These are phyloP conservation scores for Hypoxylon sp. DNA, from an alignment of 2,329 filamentous ascomycete species.

Conservation along the genomic window DNA sequence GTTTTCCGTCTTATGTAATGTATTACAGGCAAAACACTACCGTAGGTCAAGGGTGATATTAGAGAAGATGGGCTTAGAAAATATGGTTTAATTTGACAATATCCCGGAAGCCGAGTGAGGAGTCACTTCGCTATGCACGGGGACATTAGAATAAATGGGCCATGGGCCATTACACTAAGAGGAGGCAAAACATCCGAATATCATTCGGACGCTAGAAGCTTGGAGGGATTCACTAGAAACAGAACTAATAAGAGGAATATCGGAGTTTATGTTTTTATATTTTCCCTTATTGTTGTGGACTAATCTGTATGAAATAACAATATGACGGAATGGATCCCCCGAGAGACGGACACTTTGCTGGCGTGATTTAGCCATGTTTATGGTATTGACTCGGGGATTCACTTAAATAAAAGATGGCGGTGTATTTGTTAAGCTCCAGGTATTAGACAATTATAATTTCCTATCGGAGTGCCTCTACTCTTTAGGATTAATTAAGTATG, in stretches of 20 bases:
- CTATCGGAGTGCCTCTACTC: background rate
- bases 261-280: background rate
- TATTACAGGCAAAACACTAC: conserved; percentile 58
- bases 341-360: background rate
- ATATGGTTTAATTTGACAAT: background rate
- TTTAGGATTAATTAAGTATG: background rate
- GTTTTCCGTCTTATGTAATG: conserved; percentile 64
- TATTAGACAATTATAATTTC: background rate
- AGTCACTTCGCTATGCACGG: background rate
- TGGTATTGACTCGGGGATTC: background rate
- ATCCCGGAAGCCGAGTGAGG: background rate
- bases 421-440: background rate
- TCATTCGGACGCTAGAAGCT: background rate
- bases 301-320: background rate
- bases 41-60: conserved; percentile 66
- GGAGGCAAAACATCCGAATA: background rate
- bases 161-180: background rate
- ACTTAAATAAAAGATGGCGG: background rate
- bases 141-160: too few relatives aligned
- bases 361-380: background rate
- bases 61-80: conserved; percentile 33
- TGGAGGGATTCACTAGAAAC: background rate
- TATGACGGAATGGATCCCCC: background rate
- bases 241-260: background rate
- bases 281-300: background rate